phyloP scores from a whole-genome alignment of 179 eudicot genomes.

The Corrigiola litoralis region DNA sequence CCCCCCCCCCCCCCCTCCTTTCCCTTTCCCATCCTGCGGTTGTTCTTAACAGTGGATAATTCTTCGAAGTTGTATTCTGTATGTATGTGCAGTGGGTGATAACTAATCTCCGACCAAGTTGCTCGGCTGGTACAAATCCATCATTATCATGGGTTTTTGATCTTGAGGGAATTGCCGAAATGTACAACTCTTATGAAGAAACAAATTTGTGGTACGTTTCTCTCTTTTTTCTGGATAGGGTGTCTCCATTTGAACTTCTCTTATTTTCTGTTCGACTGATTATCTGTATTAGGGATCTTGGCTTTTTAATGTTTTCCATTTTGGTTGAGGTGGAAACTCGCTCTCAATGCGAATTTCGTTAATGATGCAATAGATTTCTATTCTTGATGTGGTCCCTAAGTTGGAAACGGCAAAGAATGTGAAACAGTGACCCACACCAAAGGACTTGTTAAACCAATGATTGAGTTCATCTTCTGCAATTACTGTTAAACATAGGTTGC shows the following conservation, averaged over 20 bases:
- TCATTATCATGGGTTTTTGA: slow-evolving; percentile 78
- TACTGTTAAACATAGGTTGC: slow-evolving; percentile 1
- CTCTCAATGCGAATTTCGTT: too few species aligned
- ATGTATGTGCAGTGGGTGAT: slow-evolving; percentile 71
- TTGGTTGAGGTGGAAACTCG: too few species aligned
- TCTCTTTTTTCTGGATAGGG: too few species aligned
- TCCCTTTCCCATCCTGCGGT: neutral
- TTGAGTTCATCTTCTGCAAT: neutral
- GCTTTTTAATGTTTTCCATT: too few species aligned
- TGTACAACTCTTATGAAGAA: slow-evolving; percentile 86
- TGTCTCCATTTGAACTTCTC: neutral
- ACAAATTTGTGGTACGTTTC: slow-evolving; percentile 74
- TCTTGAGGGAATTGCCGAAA: slow-evolving; percentile 78
- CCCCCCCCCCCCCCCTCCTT: neutral
- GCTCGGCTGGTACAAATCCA: slow-evolving; percentile 38
- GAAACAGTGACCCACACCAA: too few species aligned
- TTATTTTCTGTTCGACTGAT: neutral
- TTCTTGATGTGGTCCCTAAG: too few species aligned
- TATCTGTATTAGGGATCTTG: neutral
- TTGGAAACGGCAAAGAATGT: too few species aligned
- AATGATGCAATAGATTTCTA: too few species aligned
- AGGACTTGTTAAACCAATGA: neutral
- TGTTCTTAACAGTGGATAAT: too few species aligned
- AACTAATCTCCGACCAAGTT: slow-evolving; percentile 57
- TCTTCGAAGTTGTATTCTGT: too few species aligned